phyloP scores from a whole-genome alignment of 306 rosid species.

The Ceratonia siliqua region DNA sequence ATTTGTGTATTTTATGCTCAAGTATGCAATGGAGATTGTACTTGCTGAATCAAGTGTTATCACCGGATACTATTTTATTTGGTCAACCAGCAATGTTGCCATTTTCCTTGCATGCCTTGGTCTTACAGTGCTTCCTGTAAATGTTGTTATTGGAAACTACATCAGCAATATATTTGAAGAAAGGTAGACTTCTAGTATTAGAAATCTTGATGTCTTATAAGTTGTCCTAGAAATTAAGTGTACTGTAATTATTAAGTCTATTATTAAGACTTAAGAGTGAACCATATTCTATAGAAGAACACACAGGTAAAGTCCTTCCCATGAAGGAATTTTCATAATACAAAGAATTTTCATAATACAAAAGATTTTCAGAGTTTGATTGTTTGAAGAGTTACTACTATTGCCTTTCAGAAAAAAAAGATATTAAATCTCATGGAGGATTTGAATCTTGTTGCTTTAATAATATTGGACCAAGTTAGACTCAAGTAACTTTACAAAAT shows the following conservation, averaged over 20 bases:
- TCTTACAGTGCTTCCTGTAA: conserved; percentile 92
- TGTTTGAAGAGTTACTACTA: background rate
- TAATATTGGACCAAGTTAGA: background rate
- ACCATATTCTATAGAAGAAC: background rate
- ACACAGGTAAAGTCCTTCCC: background rate
- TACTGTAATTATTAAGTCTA: background rate
- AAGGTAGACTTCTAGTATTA: conserved; percentile 53
- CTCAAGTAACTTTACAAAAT: background rate
- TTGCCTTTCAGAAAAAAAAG: no score
- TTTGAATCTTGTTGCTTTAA: background rate
- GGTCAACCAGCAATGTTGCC: conserved; percentile 90
- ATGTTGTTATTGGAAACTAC: conserved; percentile 78
- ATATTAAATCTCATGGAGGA: background rate
- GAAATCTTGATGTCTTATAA: background rate
- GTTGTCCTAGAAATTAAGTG: background rate
- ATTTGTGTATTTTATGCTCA: conserved; percentile 77
- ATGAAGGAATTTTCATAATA: background rate
- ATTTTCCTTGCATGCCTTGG: conserved; percentile 90
- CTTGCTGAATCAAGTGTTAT: conserved; percentile 98
- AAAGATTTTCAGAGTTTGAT: background rate
- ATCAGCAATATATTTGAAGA: conserved; percentile 94
- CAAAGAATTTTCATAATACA: background rate
- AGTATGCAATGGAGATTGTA: conserved; percentile 82
- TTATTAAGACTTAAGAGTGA: background rate
- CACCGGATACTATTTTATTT: conserved; percentile 75